phyloP scores from a whole-genome alignment of 1,284 basidiomycete genomes.

The Naganishia sp. region DNA sequence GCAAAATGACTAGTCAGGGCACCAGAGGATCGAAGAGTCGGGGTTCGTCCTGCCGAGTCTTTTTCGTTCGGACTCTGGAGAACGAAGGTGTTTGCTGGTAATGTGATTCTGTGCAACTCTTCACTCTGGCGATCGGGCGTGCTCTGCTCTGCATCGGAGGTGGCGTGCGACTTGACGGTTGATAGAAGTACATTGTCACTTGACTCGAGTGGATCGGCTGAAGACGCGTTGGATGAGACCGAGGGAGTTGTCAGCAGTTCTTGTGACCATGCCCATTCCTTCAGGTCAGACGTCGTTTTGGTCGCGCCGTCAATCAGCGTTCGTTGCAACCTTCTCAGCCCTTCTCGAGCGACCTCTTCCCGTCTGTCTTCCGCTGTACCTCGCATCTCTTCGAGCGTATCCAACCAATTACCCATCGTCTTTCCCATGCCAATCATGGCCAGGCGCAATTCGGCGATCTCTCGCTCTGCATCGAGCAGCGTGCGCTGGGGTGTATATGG shows the following conservation, averaged over 20 bases:
- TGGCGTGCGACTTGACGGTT: neutral
- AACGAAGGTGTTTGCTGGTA: no score
- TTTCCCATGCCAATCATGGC: conserved; percentile 35
- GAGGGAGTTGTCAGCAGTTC: conserved; percentile 25
- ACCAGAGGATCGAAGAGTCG: no score
- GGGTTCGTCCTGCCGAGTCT: no score
- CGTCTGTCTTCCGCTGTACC: neutral
- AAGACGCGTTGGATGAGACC: neutral
- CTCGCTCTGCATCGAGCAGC: conserved; percentile 27
- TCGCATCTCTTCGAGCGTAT: conserved; percentile 2
- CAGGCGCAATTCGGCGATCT: conserved; percentile 33
- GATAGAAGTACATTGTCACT: neutral
- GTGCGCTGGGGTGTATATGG: conserved; percentile 17
- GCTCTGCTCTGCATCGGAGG: neutral
- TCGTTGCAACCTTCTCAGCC: conserved; percentile 26
- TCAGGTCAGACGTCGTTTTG: conserved; percentile 23
- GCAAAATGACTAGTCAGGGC: no score
- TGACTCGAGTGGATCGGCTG: neutral
- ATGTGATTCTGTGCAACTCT: no score
- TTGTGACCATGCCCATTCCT: conserved; percentile 32
- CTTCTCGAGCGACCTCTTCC: conserved; percentile 9
- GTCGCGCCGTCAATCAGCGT: conserved; percentile 26
- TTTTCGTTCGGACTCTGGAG: no score
- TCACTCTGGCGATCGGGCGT: neutral
- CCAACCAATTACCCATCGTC: conserved; percentile 28